These are phyloP conservation scores for Xylariomycetidae sp. DNA, from an alignment of 2,329 filamentous ascomycete species.

Conservation along the genomic window DNA sequence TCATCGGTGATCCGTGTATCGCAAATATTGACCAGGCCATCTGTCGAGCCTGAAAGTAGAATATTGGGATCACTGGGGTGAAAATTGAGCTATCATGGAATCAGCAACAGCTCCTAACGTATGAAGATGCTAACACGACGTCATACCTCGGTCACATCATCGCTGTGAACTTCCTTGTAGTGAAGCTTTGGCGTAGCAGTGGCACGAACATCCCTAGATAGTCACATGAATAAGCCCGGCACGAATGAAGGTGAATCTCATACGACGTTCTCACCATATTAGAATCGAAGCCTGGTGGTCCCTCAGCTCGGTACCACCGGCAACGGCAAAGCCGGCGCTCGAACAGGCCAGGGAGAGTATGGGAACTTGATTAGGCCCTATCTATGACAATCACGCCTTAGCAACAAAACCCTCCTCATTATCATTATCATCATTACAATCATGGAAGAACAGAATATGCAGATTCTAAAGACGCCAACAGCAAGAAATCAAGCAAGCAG, in stretches of 20 bases:
- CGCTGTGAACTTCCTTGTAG: constrained; percentile 63
- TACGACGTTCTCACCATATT: constrained; percentile 47
- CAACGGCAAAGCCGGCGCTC: constrained; percentile 53
- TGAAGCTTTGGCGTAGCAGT: constrained; percentile 42
- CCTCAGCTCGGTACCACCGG: constrained; percentile 68
- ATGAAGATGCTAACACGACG: background rate
- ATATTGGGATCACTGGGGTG: constrained; percentile 57
- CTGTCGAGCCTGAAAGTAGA: constrained; percentile 72
- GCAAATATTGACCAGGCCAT: constrained; percentile 74
- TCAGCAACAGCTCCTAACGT: too few species aligned
- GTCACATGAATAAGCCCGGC: constrained; percentile 10
- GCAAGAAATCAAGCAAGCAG: too few species aligned
- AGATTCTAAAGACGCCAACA: too few species aligned
- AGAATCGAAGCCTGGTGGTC: constrained; percentile 58
- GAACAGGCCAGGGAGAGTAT: constrained; percentile 64
- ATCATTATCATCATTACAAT: too few species aligned
- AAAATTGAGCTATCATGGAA: constrained; percentile 47
- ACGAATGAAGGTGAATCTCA: background rate
- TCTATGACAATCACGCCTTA: constrained; percentile 11
- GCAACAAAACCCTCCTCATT: constrained; percentile 8
- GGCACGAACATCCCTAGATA: constrained; percentile 52
- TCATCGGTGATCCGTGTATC: constrained; percentile 67
- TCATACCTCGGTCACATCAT: constrained; percentile 58
- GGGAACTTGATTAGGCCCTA: constrained; percentile 42
- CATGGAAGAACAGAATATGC: too few species aligned